phyloP scores from a whole-genome alignment of 2,329 filamentous ascomycete genomes.

The Pseudogymnoascus pannorum region DNA sequence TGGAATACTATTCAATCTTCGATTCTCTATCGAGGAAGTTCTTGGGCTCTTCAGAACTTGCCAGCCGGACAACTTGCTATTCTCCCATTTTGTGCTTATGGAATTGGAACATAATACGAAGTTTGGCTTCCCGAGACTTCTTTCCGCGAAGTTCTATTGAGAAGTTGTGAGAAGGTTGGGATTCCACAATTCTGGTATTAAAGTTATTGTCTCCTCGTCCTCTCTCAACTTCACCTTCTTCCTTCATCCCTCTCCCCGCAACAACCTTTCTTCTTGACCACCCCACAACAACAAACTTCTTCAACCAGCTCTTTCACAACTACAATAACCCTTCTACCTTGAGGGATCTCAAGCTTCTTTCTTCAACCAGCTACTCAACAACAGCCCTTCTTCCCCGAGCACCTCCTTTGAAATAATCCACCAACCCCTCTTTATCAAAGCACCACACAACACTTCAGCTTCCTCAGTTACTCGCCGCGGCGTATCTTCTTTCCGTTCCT shows the following conservation, averaged over 20 bases:
- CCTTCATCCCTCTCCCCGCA: background rate
- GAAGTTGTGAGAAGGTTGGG: background rate
- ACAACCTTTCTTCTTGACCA: background rate
- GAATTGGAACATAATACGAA: background rate
- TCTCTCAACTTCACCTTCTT: background rate
- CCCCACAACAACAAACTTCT: background rate
- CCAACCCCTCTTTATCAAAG: background rate
- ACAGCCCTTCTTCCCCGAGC: background rate
- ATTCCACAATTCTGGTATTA: background rate
- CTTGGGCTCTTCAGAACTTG: background rate
- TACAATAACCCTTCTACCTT: background rate
- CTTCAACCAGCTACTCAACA: background rate
- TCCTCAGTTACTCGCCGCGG: background rate
- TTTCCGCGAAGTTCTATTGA: background rate
- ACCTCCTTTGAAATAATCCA: background rate
- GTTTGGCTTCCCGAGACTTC: background rate
- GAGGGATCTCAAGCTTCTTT: background rate
- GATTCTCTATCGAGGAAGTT: background rate
- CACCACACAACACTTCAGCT: background rate
- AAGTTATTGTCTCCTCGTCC: background rate
- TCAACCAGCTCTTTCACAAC: background rate
- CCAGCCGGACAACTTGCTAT: too few species aligned
- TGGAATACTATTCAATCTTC: background rate
- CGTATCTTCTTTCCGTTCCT: background rate
- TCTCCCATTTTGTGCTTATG: background rate